These are phyloP conservation scores for Jatropha curcas DNA, from an alignment of 345 rosid species.

Conservation along the genomic window DNA sequence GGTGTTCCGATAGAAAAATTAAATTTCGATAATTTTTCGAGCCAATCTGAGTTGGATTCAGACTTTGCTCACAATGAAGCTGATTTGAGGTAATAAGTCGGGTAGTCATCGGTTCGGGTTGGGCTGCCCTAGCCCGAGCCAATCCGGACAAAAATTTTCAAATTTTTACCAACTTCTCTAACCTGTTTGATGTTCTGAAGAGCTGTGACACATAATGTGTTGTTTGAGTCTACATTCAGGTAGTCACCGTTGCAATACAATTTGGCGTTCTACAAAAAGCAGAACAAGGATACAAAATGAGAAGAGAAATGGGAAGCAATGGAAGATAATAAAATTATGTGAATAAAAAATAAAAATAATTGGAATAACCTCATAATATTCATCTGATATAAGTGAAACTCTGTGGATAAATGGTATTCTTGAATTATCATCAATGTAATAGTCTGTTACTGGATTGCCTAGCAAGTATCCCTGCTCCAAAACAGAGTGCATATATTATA, in stretches of 20 bases:
- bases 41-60: too few species aligned
- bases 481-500: background rate
- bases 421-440: background rate
- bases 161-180: background rate
- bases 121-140: too few species aligned
- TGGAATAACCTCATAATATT: constrained; percentile 30
- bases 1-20: too few species aligned
- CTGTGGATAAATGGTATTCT: constrained; percentile 21
- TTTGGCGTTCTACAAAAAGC: background rate
- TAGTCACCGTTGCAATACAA: constrained; percentile 30
- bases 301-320: background rate
- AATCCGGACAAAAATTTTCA: too few species aligned
- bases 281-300: constrained; percentile 8
- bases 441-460: constrained; percentile 31
- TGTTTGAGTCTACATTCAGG: constrained; percentile 10
- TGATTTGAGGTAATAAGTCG: too few species aligned
- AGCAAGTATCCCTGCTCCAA: constrained; percentile 31
- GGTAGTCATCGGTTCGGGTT: too few species aligned
- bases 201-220: constrained; percentile 21
- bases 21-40: too few species aligned
- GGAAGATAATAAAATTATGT: background rate
- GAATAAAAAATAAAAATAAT: background rate
- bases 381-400: constrained; percentile 20
- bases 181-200: constrained; percentile 24
- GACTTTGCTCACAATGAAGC: too few species aligned